Evolutionary conservation across 345 rosid genomes (phyloP), one percentile per base, ranked within the genome.

Genomic region (Eucalyptus tenuipes): DNA sequence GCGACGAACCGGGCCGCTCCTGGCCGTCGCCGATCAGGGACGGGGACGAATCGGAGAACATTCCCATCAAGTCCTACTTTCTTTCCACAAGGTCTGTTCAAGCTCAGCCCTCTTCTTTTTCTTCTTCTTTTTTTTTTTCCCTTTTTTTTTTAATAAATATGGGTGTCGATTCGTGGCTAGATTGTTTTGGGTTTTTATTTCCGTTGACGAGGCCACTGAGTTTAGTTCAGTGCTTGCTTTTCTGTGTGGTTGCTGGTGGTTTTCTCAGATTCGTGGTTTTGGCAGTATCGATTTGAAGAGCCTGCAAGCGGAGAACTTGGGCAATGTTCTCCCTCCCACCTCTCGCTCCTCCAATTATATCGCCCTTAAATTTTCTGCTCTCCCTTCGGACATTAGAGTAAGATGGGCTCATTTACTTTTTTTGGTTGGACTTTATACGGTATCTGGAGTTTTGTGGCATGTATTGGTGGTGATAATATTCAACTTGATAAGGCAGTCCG

Each of bases 231-330:
- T n/a, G 40, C 45, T 48, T 33, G 18, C 85, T 66, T 53, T 88
- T 50, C 91, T 90, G 87, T 66, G 29, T 90, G 85, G 37, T 86
- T 90, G 86, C 87, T 86, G 87, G 87, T 92, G 91, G 88, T 91
- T 92, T 91, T 96, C 95, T 95, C 94, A 94, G 96, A 95, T 92
- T 93, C 92, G 89, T 95, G 96, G 94, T 96, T 95, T 96, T 95
- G 94, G 96, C 99, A 97, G 99, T 94, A 95, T 97, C 88, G 93
- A 97, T 95, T 91, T 97, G 99, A 97, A 95, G 97, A 93, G 95
- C 89, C 91, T 97, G 95, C 99, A 96, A 93, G 98, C 99, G 57
- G 98, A 96, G 92, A 94, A 96, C 91, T 92, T 97, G 88, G 92
- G 92, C 94, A 89, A 95, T 92, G 93, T 97, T 93, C 93, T 97